These are phyloP conservation scores for Macrolepiota dolichaula DNA, from an alignment of 768 basidiomycete species.

Conservation along the genomic window DNA sequence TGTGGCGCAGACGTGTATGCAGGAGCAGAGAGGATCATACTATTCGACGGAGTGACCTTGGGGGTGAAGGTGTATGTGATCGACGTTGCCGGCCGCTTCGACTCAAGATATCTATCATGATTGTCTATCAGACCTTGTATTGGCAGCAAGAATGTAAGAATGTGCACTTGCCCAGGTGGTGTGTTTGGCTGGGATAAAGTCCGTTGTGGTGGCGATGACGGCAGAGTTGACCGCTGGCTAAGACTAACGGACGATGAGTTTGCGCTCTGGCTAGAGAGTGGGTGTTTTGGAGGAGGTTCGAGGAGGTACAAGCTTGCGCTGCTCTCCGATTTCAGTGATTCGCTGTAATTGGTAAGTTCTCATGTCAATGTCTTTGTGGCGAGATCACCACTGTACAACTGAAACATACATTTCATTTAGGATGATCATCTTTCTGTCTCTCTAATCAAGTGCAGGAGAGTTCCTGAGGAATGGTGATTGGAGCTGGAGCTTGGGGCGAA, in stretches of 20 bases:
- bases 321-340: constrained; percentile 12
- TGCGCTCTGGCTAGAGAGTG: background rate
- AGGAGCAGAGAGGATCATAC: constrained; percentile 35
- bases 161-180: constrained; percentile 24
- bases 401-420: constrained; percentile 1
- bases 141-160: background rate
- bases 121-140: background rate
- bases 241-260: constrained; percentile 17
- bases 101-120: constrained; percentile 22
- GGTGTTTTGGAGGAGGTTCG: constrained; percentile 9
- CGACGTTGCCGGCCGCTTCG: constrained; percentile 24
- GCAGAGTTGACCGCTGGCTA: constrained; percentile 20
- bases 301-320: constrained; percentile 6
- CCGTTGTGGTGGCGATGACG: constrained; percentile 19
- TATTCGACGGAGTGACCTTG: constrained; percentile 29
- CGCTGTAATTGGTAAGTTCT: background rate
- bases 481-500: background rate
- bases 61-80: constrained; percentile 39
- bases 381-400: background rate
- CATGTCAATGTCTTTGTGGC: background rate
- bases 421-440: background rate
- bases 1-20: constrained; percentile 18
- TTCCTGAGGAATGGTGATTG: background rate
- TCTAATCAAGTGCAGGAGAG: background rate
- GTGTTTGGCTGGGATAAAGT: constrained; percentile 15